Evolutionary conservation across 495 filamentous ascomycete genomes (phyloP), one percentile per base, ranked within the genome.

Genomic region (Annulohypoxylon stygium): DNA sequence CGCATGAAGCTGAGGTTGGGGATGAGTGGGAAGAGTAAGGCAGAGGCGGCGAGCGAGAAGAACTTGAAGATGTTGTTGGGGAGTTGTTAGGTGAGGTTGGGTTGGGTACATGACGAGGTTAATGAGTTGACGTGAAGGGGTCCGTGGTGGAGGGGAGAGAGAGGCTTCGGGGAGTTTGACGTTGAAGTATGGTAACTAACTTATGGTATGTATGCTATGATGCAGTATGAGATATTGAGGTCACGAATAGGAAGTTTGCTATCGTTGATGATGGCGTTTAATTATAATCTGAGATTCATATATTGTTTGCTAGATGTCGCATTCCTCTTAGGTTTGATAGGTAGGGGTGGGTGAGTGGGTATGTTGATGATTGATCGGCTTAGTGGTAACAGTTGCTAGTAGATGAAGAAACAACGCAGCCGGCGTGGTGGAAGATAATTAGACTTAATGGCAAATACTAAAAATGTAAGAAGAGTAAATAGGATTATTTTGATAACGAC

Each of bases 51-150:
- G 3, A 61, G 69, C 4, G 69, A 74, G 74, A 60, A 58, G 62
- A 71, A 63, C 12, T 50, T 78, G 33, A 69, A 60, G 63, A 30
- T 34, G 9, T 58, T 78, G 55, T 30, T 78, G 55, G 71, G 74
- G 55, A 73, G 43, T 26, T 54, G 23, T n/a, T 26, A 36, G 43
- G 30, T 6, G 30, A 6, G 30, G 30, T 30, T 30, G 33, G 25
- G 61, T 30, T 60, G 25, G 41, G 30, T 58, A 57, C 10, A 10
- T 26, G 53, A 41, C 18, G 16, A 37, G 20, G 16, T 11, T 57
- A n/a, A 16, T 9, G 33, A 16, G 16, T 33, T 33, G 39, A 43
- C 14, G 11, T 7, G 2, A n/a, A n/a, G 50, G 12, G 25, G 25
- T 6, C 14, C 14, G 11, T 53, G 18, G 4, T 50, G 45, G 16